Base-by-base conservation (phyloP, 768 basidiomycete genomes). In the Suillus subluteus region DNA sequence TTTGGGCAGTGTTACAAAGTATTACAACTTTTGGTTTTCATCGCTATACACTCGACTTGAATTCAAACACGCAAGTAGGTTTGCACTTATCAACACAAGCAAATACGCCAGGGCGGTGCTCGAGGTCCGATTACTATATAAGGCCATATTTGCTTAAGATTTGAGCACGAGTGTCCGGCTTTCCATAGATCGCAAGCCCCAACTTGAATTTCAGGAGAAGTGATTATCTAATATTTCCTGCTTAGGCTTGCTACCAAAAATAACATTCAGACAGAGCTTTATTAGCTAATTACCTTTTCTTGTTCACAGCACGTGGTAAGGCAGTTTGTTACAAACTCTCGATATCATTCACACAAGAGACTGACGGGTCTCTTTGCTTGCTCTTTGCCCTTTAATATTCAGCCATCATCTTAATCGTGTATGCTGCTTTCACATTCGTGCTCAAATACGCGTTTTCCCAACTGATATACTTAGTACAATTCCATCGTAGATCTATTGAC, bases 171-270 rank as follows among this genome's bases (percentile, higher is more conserved):
- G n/a, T n/a, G n/a, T n/a, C n/a, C n/a, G n/a, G n/a, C n/a, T n/a
- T n/a, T n/a, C n/a, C n/a, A n/a, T n/a, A n/a, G n/a, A n/a, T n/a
- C 44, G 68, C 40, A 18, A 37, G 65, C 68, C 69, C 43, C 21
- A 21, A 46, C 35, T 65, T 46, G 40, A 52, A 63, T 63, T 63
- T 64, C 46, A 61, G 54, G 61, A 64, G 43, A 5, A 18, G 32
- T 56, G 62, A 54, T 35, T 76, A 77, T 59, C 69, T 78, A 74
- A 77, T 66, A 44, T 32, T 52, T 35, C 50, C 40, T 40, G 23
- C 41, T 64, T 21, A 52, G 32, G 43, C 26, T 21, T 18, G 23
- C 21, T 30, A 50, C 32, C 23, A 52, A 52, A 30, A 52, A 52
- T 52, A 30, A 16, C 16, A 6, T 52, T 48, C 12, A 23, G 12